Percentiles rank a stretch among this genome's conserved stretches.
These are phyloP conservation scores for Aspergillus calidoustus DNA, from an alignment of 2,329 filamentous ascomycete genomes.

Conservation along the genomic window DNA sequence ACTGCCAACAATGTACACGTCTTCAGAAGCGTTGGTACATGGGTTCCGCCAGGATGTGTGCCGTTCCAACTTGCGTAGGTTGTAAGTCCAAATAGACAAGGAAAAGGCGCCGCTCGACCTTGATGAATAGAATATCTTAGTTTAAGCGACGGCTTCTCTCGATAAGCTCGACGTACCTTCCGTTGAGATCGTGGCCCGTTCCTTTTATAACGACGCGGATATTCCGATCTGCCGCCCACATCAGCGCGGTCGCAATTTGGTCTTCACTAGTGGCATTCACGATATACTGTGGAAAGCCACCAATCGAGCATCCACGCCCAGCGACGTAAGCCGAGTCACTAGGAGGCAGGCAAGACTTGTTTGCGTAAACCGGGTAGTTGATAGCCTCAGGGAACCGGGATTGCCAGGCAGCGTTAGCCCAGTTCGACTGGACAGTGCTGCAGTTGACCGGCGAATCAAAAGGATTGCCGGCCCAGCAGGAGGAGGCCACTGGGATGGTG, in stretches of 20 bases:
- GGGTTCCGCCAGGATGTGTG: constrained; percentile 19
- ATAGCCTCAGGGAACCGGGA: constrained; percentile 37
- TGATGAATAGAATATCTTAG: neutral
- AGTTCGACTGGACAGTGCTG: constrained; percentile 30
- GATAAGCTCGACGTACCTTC: constrained; percentile 20
- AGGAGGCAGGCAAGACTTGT: constrained; percentile 41
- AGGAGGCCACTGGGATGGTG: constrained; percentile 34
- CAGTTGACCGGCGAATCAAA: constrained; percentile 34
- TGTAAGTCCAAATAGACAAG: constrained; percentile 54
- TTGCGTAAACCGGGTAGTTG: constrained; percentile 35
- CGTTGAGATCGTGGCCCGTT: constrained; percentile 31
- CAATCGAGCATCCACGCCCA: constrained; percentile 32
- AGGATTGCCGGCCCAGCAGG: constrained; percentile 36
- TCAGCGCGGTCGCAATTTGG: constrained; percentile 37
- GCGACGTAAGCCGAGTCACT: constrained; percentile 28
- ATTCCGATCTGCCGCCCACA: constrained; percentile 27
- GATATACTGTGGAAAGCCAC: constrained; percentile 38
- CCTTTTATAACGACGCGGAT: constrained; percentile 34
- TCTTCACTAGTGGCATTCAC: constrained; percentile 36
- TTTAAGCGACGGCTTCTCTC: too few relatives aligned
- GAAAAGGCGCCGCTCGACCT: constrained; percentile 50
- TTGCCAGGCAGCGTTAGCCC: constrained; percentile 37
- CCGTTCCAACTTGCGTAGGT: constrained; percentile 44
- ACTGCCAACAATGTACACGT: constrained; percentile 24
- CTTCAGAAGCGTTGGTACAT: constrained; percentile 12